These are phyloP conservation scores for Borovskyia barvae DNA, from an alignment of 208 protist genomes.

Conservation along the genomic window DNA sequence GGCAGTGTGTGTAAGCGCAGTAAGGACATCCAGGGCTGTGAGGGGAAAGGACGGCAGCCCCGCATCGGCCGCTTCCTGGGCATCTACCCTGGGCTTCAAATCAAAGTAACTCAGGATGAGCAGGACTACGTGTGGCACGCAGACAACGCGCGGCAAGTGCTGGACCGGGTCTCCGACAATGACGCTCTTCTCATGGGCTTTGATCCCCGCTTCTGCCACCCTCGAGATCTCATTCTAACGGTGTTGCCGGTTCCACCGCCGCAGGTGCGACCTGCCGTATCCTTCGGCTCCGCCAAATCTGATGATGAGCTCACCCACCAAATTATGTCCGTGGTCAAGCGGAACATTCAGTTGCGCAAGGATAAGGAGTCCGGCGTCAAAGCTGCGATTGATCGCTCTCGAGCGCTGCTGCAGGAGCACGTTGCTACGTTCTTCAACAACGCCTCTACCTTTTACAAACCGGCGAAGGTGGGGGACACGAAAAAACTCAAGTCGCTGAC, in stretches of 20 bases:
- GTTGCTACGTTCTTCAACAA: slow-evolving; percentile 98
- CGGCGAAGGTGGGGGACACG: slow-evolving; percentile 82
- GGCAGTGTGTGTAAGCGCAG: slow-evolving; percentile 56
- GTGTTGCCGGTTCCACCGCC: slow-evolving; percentile 97
- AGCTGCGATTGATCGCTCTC: slow-evolving; percentile 85
- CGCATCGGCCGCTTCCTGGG: slow-evolving; percentile 68
- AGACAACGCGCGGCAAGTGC: slow-evolving; percentile 69
- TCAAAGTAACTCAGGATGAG: slow-evolving; percentile 76
- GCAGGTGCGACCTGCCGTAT: slow-evolving; percentile 96
- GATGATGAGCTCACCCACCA: slow-evolving; percentile 99
- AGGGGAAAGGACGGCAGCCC: slow-evolving; percentile 81
- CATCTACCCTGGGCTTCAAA: slow-evolving; percentile 72
- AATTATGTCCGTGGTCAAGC: slow-evolving; percentile 96
- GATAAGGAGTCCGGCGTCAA: slow-evolving; percentile 87
- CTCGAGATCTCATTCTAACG: slow-evolving; percentile 93
- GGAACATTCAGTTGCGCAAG: slow-evolving; percentile 91
- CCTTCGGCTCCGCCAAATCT: slow-evolving; percentile 78
- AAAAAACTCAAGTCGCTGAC: slow-evolving; percentile 97
- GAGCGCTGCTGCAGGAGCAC: slow-evolving; percentile 96
- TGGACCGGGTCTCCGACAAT: slow-evolving; percentile 70
- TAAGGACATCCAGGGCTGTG: slow-evolving; percentile 45
- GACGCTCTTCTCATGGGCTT: slow-evolving; percentile 76
- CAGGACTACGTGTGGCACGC: slow-evolving; percentile 72
- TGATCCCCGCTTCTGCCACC: slow-evolving; percentile 71
- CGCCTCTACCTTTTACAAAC: slow-evolving; percentile 93